These are phyloP conservation scores for Suillus subalutaceus DNA, from an alignment of 768 basidiomycete genomes.

Conservation along the genomic window DNA sequence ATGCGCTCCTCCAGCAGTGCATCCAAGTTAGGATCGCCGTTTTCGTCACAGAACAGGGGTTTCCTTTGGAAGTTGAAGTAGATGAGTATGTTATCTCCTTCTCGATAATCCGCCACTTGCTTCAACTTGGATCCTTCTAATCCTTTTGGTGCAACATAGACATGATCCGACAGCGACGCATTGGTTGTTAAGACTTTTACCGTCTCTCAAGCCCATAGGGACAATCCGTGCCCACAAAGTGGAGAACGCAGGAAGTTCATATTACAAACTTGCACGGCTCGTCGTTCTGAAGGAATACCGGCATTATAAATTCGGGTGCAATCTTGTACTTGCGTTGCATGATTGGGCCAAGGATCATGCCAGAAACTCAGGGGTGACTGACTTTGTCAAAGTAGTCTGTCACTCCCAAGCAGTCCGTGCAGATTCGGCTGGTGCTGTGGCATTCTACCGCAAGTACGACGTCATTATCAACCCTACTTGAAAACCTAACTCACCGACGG, in stretches of 20 bases:
- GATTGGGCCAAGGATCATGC: conserved; percentile 54
- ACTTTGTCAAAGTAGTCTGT: conserved; percentile 47
- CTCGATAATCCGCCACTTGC: background rate
- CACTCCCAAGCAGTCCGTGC: conserved; percentile 65
- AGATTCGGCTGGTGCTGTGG: conserved; percentile 46
- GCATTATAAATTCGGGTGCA: conserved; percentile 61
- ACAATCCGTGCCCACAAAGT: conserved; percentile 60
- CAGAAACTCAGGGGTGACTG: conserved; percentile 22
- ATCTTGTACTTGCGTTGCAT: conserved; percentile 66
- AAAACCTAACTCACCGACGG: conserved; percentile 18
- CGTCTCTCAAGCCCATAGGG: conserved; percentile 65
- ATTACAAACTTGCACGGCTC: conserved; percentile 76
- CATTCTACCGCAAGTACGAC: conserved; percentile 74
- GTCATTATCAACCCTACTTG: conserved; percentile 16
- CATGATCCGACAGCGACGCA: conserved; percentile 67
- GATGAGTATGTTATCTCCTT: conserved; percentile 58
- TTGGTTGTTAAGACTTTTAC: conserved; percentile 68
- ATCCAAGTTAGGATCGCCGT: conserved; percentile 56
- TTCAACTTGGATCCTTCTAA: background rate
- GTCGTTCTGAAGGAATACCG: conserved; percentile 71
- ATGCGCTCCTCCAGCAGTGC: conserved; percentile 64
- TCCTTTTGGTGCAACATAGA: conserved; percentile 37
- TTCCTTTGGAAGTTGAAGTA: conserved; percentile 73
- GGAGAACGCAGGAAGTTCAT: conserved; percentile 33
- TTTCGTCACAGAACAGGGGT: conserved; percentile 57